These are phyloP conservation scores for Pseudonitzschia delicatissima DNA, from an alignment of 108 stramenopile species.

Conservation along the genomic window DNA sequence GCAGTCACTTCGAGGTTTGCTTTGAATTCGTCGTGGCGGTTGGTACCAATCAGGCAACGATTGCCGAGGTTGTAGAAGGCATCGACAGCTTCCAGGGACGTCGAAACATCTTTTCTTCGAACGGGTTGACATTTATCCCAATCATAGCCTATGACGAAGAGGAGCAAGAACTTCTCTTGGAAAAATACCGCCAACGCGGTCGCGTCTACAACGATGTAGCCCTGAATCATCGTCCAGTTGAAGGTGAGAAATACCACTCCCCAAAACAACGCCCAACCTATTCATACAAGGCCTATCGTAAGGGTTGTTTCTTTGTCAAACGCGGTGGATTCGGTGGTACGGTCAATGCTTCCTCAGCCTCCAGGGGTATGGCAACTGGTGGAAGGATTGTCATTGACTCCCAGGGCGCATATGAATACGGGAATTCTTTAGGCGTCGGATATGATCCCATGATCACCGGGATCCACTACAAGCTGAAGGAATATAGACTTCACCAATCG, in stretches of 20 bases:
- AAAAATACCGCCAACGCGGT: constrained; percentile 39
- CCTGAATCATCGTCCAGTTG: constrained; percentile 1
- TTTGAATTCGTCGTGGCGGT: constrained; percentile 55
- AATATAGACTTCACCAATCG: constrained; percentile 46
- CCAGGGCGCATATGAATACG: constrained; percentile 52
- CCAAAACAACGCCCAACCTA: neutral
- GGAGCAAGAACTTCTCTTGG: constrained; percentile 24
- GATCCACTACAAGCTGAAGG: constrained; percentile 56
- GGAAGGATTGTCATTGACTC: constrained; percentile 71
- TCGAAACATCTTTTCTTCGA: constrained; percentile 23
- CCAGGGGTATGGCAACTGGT: constrained; percentile 26
- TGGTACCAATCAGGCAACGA: constrained; percentile 35
- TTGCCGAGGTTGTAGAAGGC: constrained; percentile 63
- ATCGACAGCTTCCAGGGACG: constrained; percentile 60
- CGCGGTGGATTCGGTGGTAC: constrained; percentile 23
- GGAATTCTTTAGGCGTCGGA: constrained; percentile 44
- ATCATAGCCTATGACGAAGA: constrained; percentile 12
- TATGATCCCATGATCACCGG: constrained; percentile 68
- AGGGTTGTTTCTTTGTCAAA: constrained; percentile 55
- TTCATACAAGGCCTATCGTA: constrained; percentile 56
- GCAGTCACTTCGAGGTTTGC: constrained; percentile 54
- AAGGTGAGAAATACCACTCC: neutral
- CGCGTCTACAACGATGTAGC: constrained; percentile 47
- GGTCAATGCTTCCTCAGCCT: constrained; percentile 28
- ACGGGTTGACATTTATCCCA: constrained; percentile 51